Conservation (phyloP, 2,329 filamentous ascomycete genomes). For the Sarocladiaceae sp. region DNA sequence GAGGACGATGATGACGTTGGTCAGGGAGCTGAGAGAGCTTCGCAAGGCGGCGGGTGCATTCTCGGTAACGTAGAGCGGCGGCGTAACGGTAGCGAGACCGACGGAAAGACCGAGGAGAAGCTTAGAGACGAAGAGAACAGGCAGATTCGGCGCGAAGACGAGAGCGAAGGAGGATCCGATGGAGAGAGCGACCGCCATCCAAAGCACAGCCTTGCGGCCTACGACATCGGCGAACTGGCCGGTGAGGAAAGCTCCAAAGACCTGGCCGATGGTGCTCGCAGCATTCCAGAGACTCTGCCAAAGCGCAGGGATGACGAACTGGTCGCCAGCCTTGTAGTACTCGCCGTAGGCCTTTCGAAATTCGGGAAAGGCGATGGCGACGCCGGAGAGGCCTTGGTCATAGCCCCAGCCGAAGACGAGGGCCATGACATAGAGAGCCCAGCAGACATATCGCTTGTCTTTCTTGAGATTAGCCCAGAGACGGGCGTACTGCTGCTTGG, state of each 20-base stretch:
- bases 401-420: conserved; percentile 30
- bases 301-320: conserved; percentile 26
- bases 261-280: conserved; percentile 26
- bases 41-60: conserved; percentile 21
- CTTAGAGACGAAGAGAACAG: conserved; percentile 22
- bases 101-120: conserved; percentile 20
- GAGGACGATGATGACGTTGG: conserved; percentile 23
- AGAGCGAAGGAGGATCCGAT: conserved; percentile 21
- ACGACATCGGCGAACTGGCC: conserved; percentile 20
- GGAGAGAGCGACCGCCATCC: conserved; percentile 18
- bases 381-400: conserved; percentile 27
- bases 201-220: conserved; percentile 18
- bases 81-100: conserved; percentile 20
- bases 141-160: conserved; percentile 20
- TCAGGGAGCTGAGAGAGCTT: conserved; percentile 20
- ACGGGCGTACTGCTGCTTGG: conserved; percentile 20
- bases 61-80: conserved; percentile 22
- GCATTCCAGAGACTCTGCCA: conserved; percentile 32
- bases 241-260: conserved; percentile 20
- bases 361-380: conserved; percentile 28
- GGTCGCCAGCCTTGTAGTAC: conserved; percentile 22
- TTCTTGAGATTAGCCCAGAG: conserved; percentile 23
- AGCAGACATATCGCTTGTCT: conserved; percentile 20
- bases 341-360: conserved; percentile 27
- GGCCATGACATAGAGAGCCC: conserved; percentile 23